Evolutionary conservation across 345 rosid species (phyloP).

Genomic region (Triadica sebifera): DNA sequence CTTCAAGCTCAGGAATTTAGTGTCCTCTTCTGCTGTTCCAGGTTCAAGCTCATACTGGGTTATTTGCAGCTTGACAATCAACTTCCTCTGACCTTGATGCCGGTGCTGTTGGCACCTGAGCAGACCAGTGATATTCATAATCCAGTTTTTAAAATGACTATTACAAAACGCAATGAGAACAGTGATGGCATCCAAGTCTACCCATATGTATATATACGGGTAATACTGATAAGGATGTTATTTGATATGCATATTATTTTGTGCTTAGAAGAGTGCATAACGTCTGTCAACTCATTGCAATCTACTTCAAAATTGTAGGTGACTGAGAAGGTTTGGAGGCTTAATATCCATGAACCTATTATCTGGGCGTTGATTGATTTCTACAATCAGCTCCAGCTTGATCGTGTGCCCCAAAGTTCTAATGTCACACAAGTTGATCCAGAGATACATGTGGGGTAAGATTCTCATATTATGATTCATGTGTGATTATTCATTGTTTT

Average conservation of each 20-base stretch:
- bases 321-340: constrained; percentile 79
- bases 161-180: constrained; percentile 73
- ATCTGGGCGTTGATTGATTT: constrained; percentile 88
- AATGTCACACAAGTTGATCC: constrained; percentile 84
- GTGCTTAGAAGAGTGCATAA: constrained; percentile 12
- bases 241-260: constrained; percentile 9
- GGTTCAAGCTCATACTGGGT: constrained; percentile 93
- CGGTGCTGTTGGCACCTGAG: constrained; percentile 88
- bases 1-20: background rate
- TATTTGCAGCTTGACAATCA: constrained; percentile 90
- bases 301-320: constrained; percentile 46
- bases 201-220: constrained; percentile 89
- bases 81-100: constrained; percentile 92
- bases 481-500: background rate
- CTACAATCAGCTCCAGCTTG: constrained; percentile 76
- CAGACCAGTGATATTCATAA: constrained; percentile 62
- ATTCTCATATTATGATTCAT: constrained; percentile 11
- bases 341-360: constrained; percentile 91
- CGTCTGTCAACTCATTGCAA: constrained; percentile 15
- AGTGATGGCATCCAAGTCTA: constrained; percentile 73
- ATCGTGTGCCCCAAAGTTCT: constrained; percentile 70
- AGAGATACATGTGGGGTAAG: constrained; percentile 86
- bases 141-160: constrained; percentile 91
- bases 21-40: constrained; percentile 37
- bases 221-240: constrained; percentile 34